Evolutionary conservation across 2,329 filamentous ascomycete genomes (phyloP), one percentile per base, ranked within the genome.

Genomic region (Fusarium stilboides): DNA sequence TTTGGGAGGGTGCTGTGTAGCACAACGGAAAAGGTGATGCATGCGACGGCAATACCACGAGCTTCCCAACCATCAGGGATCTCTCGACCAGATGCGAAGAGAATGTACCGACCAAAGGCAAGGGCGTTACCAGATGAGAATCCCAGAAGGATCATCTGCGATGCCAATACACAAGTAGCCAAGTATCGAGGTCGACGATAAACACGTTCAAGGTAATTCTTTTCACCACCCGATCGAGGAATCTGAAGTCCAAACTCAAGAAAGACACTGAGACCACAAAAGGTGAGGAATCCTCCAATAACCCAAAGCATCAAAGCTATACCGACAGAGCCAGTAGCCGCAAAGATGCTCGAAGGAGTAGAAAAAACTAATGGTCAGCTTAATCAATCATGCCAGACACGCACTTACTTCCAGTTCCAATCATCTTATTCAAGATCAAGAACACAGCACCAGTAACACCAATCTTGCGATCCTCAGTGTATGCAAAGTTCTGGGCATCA

Each of bases 131-230:
- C 86, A 1, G 87, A 85, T 0, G 88, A 88, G 73, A 89, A 89
- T 0, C 87, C 88, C 2, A 90, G 83, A 1, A 89, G 79, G 45
- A 90, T 81, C 85, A 89, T 88, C 75, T 89, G 87, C 2, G 87
- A 80, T 5, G 87, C 87, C 34, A 90, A 80, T 3, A 90, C 83
- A 64, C 86, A 88, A 0, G 87, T 88, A 1, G 87, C 84, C 2
- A 91, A 76, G 75, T 89, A 88, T 58, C 83, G 85, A 1, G 88
- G 88, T 22, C 81, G 84, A 3, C 83, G 82, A 77, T 89, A 90
- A 17, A 88, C 86, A n/a, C 86, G 82, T 72, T 91, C 88, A 15
- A 91, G 85, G 73, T 91, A 91, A 75, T 89, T 88, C 81, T 91
- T 91, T 67, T 90, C 88, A 20, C 89, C 89, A 15, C 89, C 88